Base-by-base conservation (phyloP, 352 stramenopile species). In the Phytopythium delawarense region DNA sequence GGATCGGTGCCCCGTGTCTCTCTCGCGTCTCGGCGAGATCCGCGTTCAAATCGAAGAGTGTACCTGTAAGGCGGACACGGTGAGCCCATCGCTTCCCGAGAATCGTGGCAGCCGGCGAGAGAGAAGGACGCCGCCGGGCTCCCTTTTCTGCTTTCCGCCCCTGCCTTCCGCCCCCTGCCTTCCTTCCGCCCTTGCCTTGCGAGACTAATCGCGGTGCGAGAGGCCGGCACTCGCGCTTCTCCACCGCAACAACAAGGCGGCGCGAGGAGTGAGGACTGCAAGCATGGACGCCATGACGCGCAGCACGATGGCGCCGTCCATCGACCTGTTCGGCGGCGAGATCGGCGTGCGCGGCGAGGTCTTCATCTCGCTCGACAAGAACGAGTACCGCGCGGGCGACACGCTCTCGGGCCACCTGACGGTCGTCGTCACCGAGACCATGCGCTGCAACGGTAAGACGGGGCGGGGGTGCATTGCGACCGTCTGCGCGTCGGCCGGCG, bases 291-390 rank as follows among this genome's bases (percentile, higher is more conserved):
- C 21, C 53, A 46, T 48, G 32, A 48, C 37, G 35, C 35, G 53
- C 32, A 46, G 32, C 35, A 42, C 50, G 30, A 45, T 46, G 53
- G 32, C 34, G 53, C 35, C 53, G 32, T 48, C 53, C 21, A 32
- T 59, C 32, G 53, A 46, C 34, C 32, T 59, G 34, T 87, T 89
- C 56, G 73, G 70, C 28, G 79, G 75, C 44, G 76, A 87, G 59
- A 84, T 89, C 42, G 78, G 78, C 53, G 76, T 89, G 18, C 85
- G 85, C 63, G 80, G 80, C 57, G 72, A 88, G 52, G 66, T 89
- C 45, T 72, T 78, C 68, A 72, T 89, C 52, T 72, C 67, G 7
- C 63, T 87, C n/a, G 80, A 89, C 60, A 79, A 78, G 51, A 63
- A 70, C 59, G 80, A 85, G 60, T 89, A 88, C 61, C 65, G 71